phyloP scores from a whole-genome alignment of 306 rosid genomes.

The Luffa aegyptiaca region DNA sequence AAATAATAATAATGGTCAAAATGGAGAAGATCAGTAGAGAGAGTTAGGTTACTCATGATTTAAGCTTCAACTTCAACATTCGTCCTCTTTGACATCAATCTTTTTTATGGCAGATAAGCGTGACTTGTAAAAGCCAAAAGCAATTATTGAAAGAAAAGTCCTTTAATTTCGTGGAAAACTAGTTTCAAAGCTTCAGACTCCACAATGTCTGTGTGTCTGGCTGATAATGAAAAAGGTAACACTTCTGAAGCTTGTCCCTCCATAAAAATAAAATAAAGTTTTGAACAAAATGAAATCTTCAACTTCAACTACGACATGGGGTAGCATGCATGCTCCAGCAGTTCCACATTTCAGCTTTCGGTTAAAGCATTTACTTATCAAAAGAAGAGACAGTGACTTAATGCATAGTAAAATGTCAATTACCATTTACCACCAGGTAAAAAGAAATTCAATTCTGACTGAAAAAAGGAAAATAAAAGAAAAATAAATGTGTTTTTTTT shows the following conservation, averaged over 20 bases:
- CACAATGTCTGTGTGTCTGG: background rate
- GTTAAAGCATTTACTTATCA: slow-evolving; percentile 11
- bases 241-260: background rate
- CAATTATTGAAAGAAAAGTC: background rate
- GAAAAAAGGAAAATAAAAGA: background rate
- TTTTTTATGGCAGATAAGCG: slow-evolving; percentile 19
- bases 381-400: slow-evolving; percentile 24
- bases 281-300: slow-evolving; percentile 15
- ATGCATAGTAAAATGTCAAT: slow-evolving; percentile 1
- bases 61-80: background rate
- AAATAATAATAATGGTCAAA: background rate
- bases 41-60: background rate
- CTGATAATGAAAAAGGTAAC: background rate
- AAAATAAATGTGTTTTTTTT: background rate
- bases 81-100: background rate
- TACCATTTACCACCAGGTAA: background rate
- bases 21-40: background rate
- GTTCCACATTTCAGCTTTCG: slow-evolving; percentile 20
- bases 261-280: background rate
- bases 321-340: slow-evolving; percentile 19
- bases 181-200: background rate
- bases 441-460: background rate
- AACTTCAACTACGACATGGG: slow-evolving; percentile 12
- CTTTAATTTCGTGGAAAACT: background rate
- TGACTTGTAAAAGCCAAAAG: slow-evolving; percentile 20